phyloP scores from a whole-genome alignment of 2,329 filamentous ascomycete species.

The Cryphonectria japonica region DNA sequence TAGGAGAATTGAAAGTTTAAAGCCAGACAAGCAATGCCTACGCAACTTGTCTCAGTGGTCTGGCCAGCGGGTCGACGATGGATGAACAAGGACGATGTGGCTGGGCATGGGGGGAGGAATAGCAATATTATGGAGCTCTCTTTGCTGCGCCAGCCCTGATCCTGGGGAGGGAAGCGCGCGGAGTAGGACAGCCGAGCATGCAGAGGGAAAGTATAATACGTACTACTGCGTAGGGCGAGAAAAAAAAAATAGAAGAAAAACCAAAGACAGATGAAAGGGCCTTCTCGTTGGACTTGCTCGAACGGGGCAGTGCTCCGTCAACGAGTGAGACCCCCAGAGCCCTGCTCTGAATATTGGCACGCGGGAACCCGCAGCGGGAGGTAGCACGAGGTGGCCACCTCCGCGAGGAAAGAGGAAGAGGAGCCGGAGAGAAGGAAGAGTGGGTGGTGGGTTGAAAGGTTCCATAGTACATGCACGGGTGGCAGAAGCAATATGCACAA shows the following conservation, averaged over 20 bases:
- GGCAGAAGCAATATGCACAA: neutral
- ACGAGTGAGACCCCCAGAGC: neutral
- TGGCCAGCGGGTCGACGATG: neutral
- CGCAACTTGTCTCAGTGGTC: neutral
- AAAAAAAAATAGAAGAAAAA: neutral
- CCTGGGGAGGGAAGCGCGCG: neutral
- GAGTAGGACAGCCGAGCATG: neutral
- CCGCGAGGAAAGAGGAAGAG: no score
- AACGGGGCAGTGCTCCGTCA: slow-evolving; percentile 5
- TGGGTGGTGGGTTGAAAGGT: neutral
- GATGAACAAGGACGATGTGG: neutral
- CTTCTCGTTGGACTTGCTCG: slow-evolving; percentile 6
- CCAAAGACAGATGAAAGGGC: neutral
- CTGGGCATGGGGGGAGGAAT: neutral
- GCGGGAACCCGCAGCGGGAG: neutral
- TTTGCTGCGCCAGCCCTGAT: neutral
- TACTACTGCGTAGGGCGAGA: neutral
- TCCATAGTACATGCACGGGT: neutral
- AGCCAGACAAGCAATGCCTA: neutral
- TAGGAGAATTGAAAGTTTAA: slow-evolving; percentile 1
- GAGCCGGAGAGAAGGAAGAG: neutral
- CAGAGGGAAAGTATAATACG: neutral
- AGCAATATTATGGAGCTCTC: neutral
- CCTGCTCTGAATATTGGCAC: neutral
- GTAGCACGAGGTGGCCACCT: neutral